phyloP scores from a whole-genome alignment of 73 alveolate genomes.

The Effrenium voratum region DNA sequence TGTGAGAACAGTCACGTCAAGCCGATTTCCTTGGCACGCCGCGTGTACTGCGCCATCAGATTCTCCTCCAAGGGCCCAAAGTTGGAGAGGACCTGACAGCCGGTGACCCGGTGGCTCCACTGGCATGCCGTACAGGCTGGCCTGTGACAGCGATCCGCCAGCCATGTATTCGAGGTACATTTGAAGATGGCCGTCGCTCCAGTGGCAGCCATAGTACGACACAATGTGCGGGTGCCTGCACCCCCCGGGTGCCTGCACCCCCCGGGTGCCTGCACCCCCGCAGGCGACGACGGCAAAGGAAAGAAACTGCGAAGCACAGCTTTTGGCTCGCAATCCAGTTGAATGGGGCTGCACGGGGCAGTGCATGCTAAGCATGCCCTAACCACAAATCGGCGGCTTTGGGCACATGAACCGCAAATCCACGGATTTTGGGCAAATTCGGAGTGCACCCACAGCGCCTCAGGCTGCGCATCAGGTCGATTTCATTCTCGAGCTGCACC shows the following conservation, averaged over 20 bases:
- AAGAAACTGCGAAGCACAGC: too few relatives aligned
- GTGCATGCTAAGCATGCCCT: too few relatives aligned
- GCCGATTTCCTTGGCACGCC: background rate
- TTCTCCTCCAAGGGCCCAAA: conserved; percentile 80
- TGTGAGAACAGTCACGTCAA: background rate
- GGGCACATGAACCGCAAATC: too few relatives aligned
- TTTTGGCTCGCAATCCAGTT: too few relatives aligned
- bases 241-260: too few relatives aligned
- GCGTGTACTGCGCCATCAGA: conserved; percentile 55
- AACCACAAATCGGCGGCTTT: too few relatives aligned
- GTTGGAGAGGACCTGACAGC: conserved; percentile 48
- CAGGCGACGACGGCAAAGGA: too few relatives aligned
- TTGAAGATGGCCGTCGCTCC: conserved; percentile 54
- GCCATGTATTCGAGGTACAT: conserved; percentile 91
- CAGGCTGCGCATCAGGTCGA: conserved; percentile 62
- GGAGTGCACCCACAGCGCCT: background rate
- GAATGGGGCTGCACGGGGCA: too few relatives aligned
- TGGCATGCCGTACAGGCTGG: background rate
- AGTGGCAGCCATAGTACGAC: conserved; percentile 79
- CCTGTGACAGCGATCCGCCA: conserved; percentile 91
- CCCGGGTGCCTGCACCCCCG: too few relatives aligned
- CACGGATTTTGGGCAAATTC: background rate
- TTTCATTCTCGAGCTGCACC: conserved; percentile 90
- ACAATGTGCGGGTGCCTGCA: conserved; percentile 85
- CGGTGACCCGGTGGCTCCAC: background rate